phyloP scores from a whole-genome alignment of 257 asterid genomes.

The Solanum neorickii region DNA sequence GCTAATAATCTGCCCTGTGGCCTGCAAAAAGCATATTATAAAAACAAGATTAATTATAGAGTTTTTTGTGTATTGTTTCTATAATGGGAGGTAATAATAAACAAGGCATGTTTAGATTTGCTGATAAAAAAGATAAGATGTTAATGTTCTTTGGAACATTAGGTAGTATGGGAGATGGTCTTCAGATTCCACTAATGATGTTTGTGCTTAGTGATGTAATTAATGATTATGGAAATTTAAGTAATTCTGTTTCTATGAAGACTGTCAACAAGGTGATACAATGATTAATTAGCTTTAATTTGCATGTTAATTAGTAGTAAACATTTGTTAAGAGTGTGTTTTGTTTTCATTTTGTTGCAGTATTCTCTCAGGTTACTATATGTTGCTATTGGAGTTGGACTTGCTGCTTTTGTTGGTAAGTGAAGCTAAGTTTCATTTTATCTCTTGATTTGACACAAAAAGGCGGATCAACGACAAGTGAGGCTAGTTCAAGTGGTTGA shows the following conservation, averaged over 20 bases:
- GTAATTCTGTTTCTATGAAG: conserved; percentile 8
- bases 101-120: conserved; percentile 60
- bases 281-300: neutral
- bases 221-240: conserved; percentile 44
- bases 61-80: neutral
- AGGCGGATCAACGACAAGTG: neutral
- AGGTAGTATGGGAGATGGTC: conserved; percentile 90
- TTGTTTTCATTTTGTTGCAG: conserved; percentile 2
- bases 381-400: conserved; percentile 70
- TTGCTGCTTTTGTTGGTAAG: conserved; percentile 70
- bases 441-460: neutral
- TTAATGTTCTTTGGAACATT: conserved; percentile 60
- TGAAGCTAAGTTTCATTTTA: neutral
- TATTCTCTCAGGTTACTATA: conserved; percentile 47
- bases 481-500: neutral
- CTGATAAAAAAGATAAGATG: conserved; percentile 52
- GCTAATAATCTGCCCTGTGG: neutral
- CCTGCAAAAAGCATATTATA: conserved; percentile 32
- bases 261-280: conserved; percentile 44
- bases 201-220: conserved; percentile 63
- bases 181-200: conserved; percentile 77
- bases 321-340: neutral
- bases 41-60: neutral
- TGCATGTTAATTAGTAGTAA: neutral
- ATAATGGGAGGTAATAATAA: conserved; percentile 16